Evolutionary conservation across 805 yeast species (phyloP).

Genomic region (Starmerella potacharoeniae): DNA sequence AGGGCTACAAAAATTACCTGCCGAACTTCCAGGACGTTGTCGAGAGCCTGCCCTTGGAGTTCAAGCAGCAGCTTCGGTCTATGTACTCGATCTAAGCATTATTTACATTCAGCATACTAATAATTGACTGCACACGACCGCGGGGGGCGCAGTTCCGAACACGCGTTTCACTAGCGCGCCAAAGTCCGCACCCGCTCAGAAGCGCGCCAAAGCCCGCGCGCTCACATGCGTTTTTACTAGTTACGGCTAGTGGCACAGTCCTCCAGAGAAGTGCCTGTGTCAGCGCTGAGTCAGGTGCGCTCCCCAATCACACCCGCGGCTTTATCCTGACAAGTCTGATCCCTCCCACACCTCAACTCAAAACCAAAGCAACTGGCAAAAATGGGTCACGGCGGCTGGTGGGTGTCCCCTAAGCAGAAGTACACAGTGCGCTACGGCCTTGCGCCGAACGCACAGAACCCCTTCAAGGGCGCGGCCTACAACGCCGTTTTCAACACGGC

Average conservation of each 20-base stretch:
- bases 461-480: conserved; percentile 76
- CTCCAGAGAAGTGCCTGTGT: neutral
- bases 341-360: neutral
- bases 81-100: conserved; percentile 8
- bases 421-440: conserved; percentile 65
- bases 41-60: conserved; percentile 17
- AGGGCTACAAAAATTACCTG: conserved; percentile 22
- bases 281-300: neutral
- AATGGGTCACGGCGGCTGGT: conserved; percentile 24
- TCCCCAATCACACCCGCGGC: conserved; percentile 5
- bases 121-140: too few species aligned
- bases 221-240: too few species aligned
- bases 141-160: too few species aligned
- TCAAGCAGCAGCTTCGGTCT: conserved; percentile 22
- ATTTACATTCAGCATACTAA: neutral
- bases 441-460: conserved; percentile 87
- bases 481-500: conserved; percentile 82
- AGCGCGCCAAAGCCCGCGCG: too few species aligned
- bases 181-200: too few species aligned
- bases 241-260: neutral
- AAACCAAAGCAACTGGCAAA: conserved; percentile 1
- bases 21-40: conserved; percentile 21
- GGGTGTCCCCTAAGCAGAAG: conserved; percentile 24
- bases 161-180: too few species aligned
- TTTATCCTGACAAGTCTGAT: neutral